A percentile compares a stretch with the other conserved stretches of the same genome.
Evolutionary conservation across 2,329 filamentous ascomycete species (phyloP).

Genomic region (Hymenoscyphus fraxineus): DNA sequence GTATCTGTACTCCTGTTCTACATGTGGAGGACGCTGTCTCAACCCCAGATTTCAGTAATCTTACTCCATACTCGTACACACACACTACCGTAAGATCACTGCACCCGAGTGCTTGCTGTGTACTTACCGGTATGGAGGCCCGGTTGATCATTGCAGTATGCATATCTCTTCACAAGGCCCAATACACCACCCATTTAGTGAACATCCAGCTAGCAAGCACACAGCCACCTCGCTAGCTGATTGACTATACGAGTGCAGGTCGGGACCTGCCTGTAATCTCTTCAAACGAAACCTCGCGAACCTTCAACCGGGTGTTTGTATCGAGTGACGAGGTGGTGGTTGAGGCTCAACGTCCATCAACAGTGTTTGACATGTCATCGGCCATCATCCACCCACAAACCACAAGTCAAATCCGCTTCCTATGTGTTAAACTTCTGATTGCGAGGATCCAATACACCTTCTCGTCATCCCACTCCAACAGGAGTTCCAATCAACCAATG

Average conservation of each 20-base stretch:
- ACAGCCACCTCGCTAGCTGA: too few relatives aligned
- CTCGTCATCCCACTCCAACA: neutral
- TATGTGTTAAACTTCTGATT: neutral
- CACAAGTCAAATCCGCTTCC: neutral
- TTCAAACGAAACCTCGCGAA: neutral
- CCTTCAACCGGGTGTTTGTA: neutral
- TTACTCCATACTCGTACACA: too few relatives aligned
- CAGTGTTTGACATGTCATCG: too few relatives aligned
- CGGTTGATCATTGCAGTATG: constrained; percentile 2
- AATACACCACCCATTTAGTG: neutral
- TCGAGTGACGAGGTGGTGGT: neutral
- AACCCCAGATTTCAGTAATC: neutral
- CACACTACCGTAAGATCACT: too few relatives aligned
- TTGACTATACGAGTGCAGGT: too few relatives aligned
- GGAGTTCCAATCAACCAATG: neutral
- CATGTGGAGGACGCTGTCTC: neutral
- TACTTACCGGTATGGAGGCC: too few relatives aligned
- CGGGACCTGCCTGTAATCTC: neutral
- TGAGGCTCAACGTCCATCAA: neutral
- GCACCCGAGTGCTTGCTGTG: too few relatives aligned
- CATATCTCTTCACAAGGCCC: neutral
- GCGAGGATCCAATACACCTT: neutral
- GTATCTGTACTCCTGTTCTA: too few relatives aligned
- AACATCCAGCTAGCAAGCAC: neutral
- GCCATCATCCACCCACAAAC: neutral